These are phyloP conservation scores for Bipolaris sorokiniana DNA, from an alignment of 2,329 filamentous ascomycete species.

Conservation along the genomic window DNA sequence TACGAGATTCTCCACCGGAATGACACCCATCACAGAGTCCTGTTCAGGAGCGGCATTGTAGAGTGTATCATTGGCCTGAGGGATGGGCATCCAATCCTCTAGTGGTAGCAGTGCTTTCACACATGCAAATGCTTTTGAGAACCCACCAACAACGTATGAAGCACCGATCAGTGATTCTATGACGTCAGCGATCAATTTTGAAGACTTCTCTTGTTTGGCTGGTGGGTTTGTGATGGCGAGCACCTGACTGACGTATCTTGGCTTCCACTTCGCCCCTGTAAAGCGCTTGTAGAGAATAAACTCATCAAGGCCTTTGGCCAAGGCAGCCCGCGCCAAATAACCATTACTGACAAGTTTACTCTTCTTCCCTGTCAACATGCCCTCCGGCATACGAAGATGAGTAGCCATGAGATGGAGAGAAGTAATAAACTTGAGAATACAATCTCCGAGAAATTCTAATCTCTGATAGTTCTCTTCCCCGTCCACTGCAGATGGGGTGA, in stretches of 20 bases:
- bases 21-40: constrained; percentile 21
- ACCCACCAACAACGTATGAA: constrained; percentile 71
- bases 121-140: constrained; percentile 67
- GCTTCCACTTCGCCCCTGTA: constrained; percentile 74
- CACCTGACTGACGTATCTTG: constrained; percentile 62
- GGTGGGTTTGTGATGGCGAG: constrained; percentile 21
- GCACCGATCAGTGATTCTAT: constrained; percentile 85
- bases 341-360: constrained; percentile 75
- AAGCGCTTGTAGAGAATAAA: constrained; percentile 75
- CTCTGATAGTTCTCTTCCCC: constrained; percentile 76
- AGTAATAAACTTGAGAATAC: constrained; percentile 76
- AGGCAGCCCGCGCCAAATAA: constrained; percentile 69
- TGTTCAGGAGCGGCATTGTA: constrained; percentile 26
- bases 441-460: constrained; percentile 87
- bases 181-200: constrained; percentile 85
- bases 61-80: constrained; percentile 36
- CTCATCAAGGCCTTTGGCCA: constrained; percentile 68
- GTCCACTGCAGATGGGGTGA: constrained; percentile 68
- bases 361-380: constrained; percentile 72
- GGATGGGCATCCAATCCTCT: constrained; percentile 52
- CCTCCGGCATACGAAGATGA: constrained; percentile 74
- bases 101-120: constrained; percentile 68
- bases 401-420: constrained; percentile 68
- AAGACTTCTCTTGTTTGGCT: constrained; percentile 61
- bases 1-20: constrained; percentile 67